Percentiles rank a stretch among this genome's conserved stretches.
Evolutionary conservation across 106 monocot genomes (phyloP).

Genomic region (Gastrodia elata): DNA sequence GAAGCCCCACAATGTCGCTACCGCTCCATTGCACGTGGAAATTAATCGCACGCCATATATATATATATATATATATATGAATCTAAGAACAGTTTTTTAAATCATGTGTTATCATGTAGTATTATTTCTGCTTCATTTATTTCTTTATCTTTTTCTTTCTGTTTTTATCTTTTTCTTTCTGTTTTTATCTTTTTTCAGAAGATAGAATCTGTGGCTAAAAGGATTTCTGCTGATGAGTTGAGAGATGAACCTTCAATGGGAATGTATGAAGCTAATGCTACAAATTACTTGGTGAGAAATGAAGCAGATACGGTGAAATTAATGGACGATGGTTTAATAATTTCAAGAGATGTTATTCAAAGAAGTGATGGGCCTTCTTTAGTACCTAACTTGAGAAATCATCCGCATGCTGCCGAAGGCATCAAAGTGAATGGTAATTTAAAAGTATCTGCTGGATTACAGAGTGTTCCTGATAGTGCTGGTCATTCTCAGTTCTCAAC

Average conservation of each 20-base stretch:
- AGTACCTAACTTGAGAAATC: slow-evolving; percentile 16
- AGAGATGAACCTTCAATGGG: slow-evolving; percentile 22
- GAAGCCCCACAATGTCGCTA: too few species aligned
- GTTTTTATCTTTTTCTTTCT: background rate
- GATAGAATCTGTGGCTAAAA: slow-evolving; percentile 24
- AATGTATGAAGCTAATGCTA: slow-evolving; percentile 12
- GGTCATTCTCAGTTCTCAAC: slow-evolving; percentile 56
- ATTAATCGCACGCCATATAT: too few species aligned
- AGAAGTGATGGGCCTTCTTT: slow-evolving; percentile 28
- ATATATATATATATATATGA: too few species aligned
- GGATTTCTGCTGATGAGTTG: slow-evolving; percentile 17
- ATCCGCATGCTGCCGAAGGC: slow-evolving; percentile 26
- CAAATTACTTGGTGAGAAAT: slow-evolving; percentile 19
- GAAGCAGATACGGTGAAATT: slow-evolving; percentile 27
- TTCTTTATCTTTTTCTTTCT: background rate
- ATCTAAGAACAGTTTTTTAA: too few species aligned
- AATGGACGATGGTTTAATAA: slow-evolving; percentile 16
- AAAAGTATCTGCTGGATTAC: slow-evolving; percentile 30
- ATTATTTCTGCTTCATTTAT: background rate
- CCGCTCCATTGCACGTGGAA: too few species aligned
- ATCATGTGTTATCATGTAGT: background rate
- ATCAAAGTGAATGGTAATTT: slow-evolving; percentile 30
- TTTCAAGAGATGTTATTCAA: slow-evolving; percentile 32
- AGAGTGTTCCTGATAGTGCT: slow-evolving; percentile 23
- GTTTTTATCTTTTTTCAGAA: slow-evolving; percentile 31